These are phyloP conservation scores for Oxytropis ochrocephala DNA, from an alignment of 306 rosid genomes.

Conservation along the genomic window DNA sequence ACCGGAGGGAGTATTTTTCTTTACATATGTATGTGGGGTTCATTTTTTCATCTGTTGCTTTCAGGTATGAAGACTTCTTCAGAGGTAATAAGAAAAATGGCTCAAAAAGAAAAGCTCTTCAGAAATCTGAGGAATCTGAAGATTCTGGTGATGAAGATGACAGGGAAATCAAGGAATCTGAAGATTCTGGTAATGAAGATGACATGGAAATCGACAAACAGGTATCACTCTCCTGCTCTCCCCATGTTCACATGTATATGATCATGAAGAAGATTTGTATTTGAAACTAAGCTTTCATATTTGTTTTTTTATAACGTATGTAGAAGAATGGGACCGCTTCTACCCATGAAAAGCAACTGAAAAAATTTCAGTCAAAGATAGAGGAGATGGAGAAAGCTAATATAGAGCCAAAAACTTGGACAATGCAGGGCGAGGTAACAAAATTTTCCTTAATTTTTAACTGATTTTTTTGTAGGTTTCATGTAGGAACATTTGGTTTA, in stretches of 20 bases:
- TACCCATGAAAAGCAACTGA: conserved; percentile 59
- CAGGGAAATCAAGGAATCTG: conserved; percentile 22
- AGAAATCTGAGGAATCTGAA: conserved; percentile 22
- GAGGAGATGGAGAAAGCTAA: conserved; percentile 71
- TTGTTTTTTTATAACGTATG: background rate
- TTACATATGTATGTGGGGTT: conserved; percentile 11
- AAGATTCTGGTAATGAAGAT: conserved; percentile 36
- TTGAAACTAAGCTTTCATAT: background rate
- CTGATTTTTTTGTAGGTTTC: background rate
- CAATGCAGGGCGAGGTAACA: conserved; percentile 91
- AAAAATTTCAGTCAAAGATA: conserved; percentile 54
- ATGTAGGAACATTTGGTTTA: background rate
- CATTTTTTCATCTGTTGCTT: conserved; percentile 11
- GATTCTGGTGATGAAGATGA: conserved; percentile 37
- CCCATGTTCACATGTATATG: background rate
- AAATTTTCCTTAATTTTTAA: background rate
- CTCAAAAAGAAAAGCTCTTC: conserved; percentile 30
- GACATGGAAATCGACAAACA: conserved; percentile 32
- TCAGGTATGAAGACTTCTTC: conserved; percentile 78
- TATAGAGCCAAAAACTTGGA: conserved; percentile 77
- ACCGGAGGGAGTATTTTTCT: no score
- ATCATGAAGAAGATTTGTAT: background rate
- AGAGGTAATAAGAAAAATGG: conserved; percentile 39
- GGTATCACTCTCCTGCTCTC: conserved; percentile 16
- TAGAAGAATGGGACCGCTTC: conserved; percentile 51